Percentiles rank a stretch among this genome's conserved stretches.
phyloP scores from a whole-genome alignment of 2,329 filamentous ascomycete genomes.

The Microascus cirrosus region DNA sequence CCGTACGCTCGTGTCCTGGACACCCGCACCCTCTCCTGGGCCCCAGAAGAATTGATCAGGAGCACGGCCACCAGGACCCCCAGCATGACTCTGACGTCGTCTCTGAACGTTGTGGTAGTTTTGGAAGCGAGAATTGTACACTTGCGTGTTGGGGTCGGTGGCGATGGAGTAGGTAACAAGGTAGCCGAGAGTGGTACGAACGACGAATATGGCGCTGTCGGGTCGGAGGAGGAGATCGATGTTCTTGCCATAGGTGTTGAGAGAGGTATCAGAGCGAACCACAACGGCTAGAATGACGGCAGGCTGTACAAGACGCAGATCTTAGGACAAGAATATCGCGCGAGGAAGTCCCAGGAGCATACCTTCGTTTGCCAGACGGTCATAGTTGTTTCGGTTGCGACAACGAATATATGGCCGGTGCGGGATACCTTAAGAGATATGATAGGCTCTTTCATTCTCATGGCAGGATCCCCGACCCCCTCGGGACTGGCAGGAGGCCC shows the following conservation, averaged over 20 bases:
- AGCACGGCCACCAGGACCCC: slow-evolving; percentile 39
- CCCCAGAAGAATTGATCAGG: slow-evolving; percentile 59
- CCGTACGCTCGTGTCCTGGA: slow-evolving; percentile 77
- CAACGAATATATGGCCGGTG: slow-evolving; percentile 72
- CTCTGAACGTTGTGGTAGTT: slow-evolving; percentile 54
- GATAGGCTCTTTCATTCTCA: slow-evolving; percentile 47
- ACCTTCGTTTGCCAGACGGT: slow-evolving; percentile 97
- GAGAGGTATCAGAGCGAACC: slow-evolving; percentile 67
- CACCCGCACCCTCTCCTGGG: slow-evolving; percentile 69
- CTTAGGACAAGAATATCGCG: slow-evolving; percentile 4
- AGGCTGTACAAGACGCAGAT: slow-evolving; percentile 42
- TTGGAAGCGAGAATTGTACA: slow-evolving; percentile 75
- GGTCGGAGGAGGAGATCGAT: slow-evolving; percentile 76
- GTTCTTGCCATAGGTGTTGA: slow-evolving; percentile 77
- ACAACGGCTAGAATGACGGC: slow-evolving; percentile 80
- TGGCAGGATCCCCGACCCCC: slow-evolving; percentile 21
- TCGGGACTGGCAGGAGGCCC: slow-evolving; percentile 10
- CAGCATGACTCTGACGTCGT: slow-evolving; percentile 49
- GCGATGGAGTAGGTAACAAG: slow-evolving; percentile 91
- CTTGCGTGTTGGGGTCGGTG: slow-evolving; percentile 67
- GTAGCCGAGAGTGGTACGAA: slow-evolving; percentile 76
- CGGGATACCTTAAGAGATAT: slow-evolving; percentile 67
- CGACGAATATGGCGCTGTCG: slow-evolving; percentile 83
- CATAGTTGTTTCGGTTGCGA: slow-evolving; percentile 73
- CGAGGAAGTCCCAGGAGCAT: slow-evolving; percentile 17